phyloP scores from a whole-genome alignment of 441 rosid species.

The Geranium incanum region DNA sequence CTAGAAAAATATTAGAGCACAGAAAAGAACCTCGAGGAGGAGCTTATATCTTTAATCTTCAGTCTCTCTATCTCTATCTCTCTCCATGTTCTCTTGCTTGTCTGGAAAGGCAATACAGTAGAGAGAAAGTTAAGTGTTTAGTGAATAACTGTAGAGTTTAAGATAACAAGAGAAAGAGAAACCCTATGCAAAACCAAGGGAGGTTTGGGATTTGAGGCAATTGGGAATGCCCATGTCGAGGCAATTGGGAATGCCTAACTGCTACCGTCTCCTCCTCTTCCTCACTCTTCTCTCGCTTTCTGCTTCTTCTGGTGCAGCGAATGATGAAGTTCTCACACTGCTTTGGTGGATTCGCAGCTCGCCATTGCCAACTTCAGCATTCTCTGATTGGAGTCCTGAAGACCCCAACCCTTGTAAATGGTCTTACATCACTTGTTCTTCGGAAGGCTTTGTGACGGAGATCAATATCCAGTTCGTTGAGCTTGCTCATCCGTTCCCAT shows the following conservation, averaged over 20 bases:
- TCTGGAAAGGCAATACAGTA: conserved; percentile 32
- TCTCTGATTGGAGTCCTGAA: conserved; percentile 47
- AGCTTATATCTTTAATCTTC: conserved; percentile 11
- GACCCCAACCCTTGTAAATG: conserved; percentile 59
- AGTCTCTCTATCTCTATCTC: conserved; percentile 14
- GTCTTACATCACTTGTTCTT: conserved; percentile 49
- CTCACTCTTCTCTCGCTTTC: conserved; percentile 22
- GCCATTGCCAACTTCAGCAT: conserved; percentile 29
- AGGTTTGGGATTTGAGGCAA: conserved; percentile 54
- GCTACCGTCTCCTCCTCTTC: conserved; percentile 25
- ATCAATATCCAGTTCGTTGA: conserved; percentile 45
- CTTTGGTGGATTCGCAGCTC: conserved; percentile 52
- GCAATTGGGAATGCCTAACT: conserved; percentile 22
- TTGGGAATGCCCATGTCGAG: conserved; percentile 57
- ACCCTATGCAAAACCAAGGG: conserved; percentile 43
- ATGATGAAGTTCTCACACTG: conserved; percentile 39
- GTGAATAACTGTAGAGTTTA: conserved; percentile 12
- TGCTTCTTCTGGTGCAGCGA: conserved; percentile 31
- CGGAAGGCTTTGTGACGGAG: conserved; percentile 39
- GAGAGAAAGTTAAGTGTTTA: conserved; percentile 9
- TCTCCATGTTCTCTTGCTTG: conserved; percentile 38
- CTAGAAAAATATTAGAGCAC: conserved; percentile 21
- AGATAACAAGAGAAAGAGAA: conserved; percentile 14
- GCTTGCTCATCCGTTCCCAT: conserved; percentile 50
- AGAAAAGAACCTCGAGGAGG: conserved; percentile 68